A percentile compares a stretch with the other conserved stretches of the same genome.
Conservation (phyloP, 1,284 basidiomycete genomes). For the Golubevia pallescens region DNA sequence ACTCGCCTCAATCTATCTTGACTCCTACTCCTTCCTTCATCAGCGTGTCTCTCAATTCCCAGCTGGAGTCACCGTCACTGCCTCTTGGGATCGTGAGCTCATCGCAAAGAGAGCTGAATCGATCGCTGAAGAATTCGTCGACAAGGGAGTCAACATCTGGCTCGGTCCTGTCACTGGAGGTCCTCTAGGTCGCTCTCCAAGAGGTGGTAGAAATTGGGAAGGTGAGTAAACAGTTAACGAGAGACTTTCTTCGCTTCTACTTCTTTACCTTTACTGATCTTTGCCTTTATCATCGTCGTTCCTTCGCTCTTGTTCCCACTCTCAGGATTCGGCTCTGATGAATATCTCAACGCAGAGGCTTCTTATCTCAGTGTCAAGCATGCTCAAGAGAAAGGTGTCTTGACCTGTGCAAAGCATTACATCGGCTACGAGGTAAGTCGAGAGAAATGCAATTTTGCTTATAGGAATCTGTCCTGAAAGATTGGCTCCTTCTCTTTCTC, state of each 20-base stretch:
- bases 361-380: slow-evolving; percentile 33
- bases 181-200: slow-evolving; percentile 35
- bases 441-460: neutral
- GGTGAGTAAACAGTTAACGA: slow-evolving; percentile 10
- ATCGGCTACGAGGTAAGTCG: slow-evolving; percentile 47
- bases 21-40: too few relatives aligned
- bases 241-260: neutral
- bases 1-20: too few relatives aligned
- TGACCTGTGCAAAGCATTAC: slow-evolving; percentile 48
- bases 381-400: slow-evolving; percentile 39
- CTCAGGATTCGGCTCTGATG: slow-evolving; percentile 38
- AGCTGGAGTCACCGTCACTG: slow-evolving; percentile 42
- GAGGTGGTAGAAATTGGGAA: slow-evolving; percentile 44
- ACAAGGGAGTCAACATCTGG: slow-evolving; percentile 52
- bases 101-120: slow-evolving; percentile 37
- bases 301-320: neutral
- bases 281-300: neutral
- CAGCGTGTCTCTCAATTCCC: slow-evolving; percentile 52
- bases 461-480: too few relatives aligned
- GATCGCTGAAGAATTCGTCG: slow-evolving; percentile 50
- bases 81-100: slow-evolving; percentile 43
- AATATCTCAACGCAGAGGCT: slow-evolving; percentile 45
- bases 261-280: neutral
- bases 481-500: too few relatives aligned
- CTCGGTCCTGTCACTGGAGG: slow-evolving; percentile 45